Percentiles rank a stretch among this genome's conserved stretches.
Evolutionary conservation across 257 asterid genomes (phyloP).

Genomic region (Thymus quinquecostatus): DNA sequence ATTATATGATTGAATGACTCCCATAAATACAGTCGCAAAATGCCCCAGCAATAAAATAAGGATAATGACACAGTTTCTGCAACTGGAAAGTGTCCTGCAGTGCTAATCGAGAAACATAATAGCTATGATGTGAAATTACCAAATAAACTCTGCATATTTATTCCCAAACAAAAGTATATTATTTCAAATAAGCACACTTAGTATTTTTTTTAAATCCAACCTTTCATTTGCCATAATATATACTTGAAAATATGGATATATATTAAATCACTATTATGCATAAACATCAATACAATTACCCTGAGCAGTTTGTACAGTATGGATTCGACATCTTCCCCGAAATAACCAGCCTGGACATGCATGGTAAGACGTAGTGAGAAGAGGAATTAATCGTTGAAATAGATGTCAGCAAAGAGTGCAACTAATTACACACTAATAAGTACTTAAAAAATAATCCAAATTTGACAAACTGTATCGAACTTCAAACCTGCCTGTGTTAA

Average conservation of each 20-base stretch:
- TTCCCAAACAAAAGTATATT: constrained; percentile 5
- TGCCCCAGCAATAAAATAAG: constrained; percentile 3
- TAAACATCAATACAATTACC: constrained; percentile 48
- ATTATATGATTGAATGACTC: constrained; percentile 12
- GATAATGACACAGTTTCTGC: background rate
- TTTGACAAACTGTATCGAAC: constrained; percentile 52
- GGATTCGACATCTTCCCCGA: constrained; percentile 97
- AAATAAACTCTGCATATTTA: background rate
- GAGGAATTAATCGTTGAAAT: constrained; percentile 22
- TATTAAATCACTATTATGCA: constrained; percentile 22
- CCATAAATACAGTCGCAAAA: constrained; percentile 13
- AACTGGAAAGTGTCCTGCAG: constrained; percentile 2
- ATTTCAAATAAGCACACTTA: constrained; percentile 1
- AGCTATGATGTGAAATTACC: background rate
- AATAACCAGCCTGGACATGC: constrained; percentile 84
- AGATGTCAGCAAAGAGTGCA: constrained; percentile 3
- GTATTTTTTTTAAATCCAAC: background rate
- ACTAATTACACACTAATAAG: constrained; percentile 26
- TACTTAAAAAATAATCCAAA: constrained; percentile 14
- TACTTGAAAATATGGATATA: constrained; percentile 4
- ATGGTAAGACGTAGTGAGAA: constrained; percentile 14
- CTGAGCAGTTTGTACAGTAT: constrained; percentile 71
- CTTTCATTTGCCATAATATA: background rate
- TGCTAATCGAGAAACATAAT: background rate
- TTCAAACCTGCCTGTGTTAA: constrained; percentile 98